Evolutionary conservation across 176 grass and related monocot genomes (phyloP).

Genomic region (Cenchrus fungigraminus): DNA sequence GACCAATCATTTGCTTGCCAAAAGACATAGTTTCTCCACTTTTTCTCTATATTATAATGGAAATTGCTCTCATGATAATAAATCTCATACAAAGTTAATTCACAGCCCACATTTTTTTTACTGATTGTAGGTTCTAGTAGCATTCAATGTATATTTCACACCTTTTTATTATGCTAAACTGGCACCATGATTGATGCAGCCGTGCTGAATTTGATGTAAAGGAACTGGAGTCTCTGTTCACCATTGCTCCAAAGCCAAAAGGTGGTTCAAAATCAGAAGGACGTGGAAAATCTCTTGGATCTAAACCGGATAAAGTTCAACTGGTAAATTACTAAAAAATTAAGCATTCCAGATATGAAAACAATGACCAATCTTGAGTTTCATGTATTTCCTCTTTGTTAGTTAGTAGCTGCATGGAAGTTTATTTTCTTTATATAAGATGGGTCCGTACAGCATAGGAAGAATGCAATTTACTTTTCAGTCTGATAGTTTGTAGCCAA

Average conservation of each 20-base stretch:
- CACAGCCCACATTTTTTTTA: not conserved
- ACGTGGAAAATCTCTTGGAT: constrained; percentile 68
- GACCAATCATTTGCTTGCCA: constrained; percentile 26
- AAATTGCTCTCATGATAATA: constrained; percentile 23
- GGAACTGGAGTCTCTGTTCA: constrained; percentile 84
- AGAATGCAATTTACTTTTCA: not conserved
- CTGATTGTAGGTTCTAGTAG: constrained; percentile 1
- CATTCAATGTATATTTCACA: constrained; percentile 18
- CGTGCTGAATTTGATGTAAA: constrained; percentile 80
- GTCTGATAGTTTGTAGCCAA: constrained; percentile 19
- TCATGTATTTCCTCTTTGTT: constrained; percentile 8
- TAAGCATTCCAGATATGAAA: constrained; percentile 5
- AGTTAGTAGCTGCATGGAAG: constrained; percentile 23
- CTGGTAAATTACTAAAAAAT: constrained; percentile 65
- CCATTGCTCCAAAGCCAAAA: constrained; percentile 76
- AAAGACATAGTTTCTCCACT: constrained; percentile 22
- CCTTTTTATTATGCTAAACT: constrained; percentile 42
- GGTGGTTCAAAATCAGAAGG: constrained; percentile 61
- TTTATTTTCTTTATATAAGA: constrained; percentile 5
- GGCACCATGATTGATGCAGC: constrained; percentile 53
- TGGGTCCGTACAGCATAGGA: not conserved
- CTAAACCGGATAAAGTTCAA: constrained; percentile 89
- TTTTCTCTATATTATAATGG: constrained; percentile 4
- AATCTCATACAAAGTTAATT: not conserved
- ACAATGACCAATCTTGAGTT: not conserved